phyloP scores from a whole-genome alignment of 2,329 filamentous ascomycete species.

The Nigrospora sphaerica region DNA sequence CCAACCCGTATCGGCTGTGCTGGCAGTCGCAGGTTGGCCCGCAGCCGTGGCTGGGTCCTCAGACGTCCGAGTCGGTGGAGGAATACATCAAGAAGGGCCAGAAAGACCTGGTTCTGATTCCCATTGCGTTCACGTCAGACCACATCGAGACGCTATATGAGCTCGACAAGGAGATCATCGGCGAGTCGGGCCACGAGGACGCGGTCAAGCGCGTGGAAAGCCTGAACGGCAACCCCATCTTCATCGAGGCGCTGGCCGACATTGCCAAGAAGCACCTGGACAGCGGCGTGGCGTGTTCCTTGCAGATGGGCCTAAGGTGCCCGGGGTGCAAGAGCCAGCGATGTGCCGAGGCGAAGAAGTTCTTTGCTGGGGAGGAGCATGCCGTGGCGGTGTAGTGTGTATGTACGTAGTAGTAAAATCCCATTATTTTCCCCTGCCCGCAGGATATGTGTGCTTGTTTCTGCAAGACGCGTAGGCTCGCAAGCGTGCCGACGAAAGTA shows the following conservation, averaged over 20 bases:
- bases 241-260: constrained; percentile 84
- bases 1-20: constrained; percentile 85
- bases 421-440: too few relatives aligned
- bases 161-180: constrained; percentile 89
- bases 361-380: constrained; percentile 40
- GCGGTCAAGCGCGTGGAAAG: constrained; percentile 86
- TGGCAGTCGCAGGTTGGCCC: constrained; percentile 99
- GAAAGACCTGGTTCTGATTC: constrained; percentile 83
- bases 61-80: constrained; percentile 82
- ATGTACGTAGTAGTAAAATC: too few relatives aligned
- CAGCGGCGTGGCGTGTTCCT: constrained; percentile 60
- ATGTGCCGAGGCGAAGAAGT: constrained; percentile 71
- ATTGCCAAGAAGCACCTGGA: constrained; percentile 76
- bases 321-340: constrained; percentile 88
- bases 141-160: constrained; percentile 97
- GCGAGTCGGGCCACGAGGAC: constrained; percentile 70
- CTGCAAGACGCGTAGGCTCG: too few relatives aligned
- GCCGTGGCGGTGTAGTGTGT: constrained; percentile 14
- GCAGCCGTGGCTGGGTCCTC: constrained; percentile 88
- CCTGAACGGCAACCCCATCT: constrained; percentile 82
- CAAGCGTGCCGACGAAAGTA: too few relatives aligned
- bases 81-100: constrained; percentile 87
- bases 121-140: constrained; percentile 97
- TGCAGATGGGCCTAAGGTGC: constrained; percentile 85
- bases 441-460: too few relatives aligned